phyloP scores from a whole-genome alignment of 2,329 filamentous ascomycete genomes.

The Colletotrichum eremochloae region DNA sequence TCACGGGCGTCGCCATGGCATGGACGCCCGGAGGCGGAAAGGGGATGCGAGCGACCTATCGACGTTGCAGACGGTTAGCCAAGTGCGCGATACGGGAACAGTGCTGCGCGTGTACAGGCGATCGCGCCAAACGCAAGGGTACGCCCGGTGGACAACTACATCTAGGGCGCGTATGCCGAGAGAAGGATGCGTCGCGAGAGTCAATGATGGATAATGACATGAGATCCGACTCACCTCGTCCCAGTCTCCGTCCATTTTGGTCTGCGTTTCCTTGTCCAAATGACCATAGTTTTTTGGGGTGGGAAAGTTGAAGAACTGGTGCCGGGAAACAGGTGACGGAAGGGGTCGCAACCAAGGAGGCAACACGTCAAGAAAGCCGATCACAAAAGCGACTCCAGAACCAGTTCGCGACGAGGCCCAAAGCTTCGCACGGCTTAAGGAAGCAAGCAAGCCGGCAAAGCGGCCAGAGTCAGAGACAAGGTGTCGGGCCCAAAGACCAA shows the following conservation, averaged over 20 bases:
- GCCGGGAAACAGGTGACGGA: constrained; percentile 17
- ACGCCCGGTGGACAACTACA: constrained; percentile 1
- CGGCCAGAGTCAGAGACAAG: constrained; percentile 23
- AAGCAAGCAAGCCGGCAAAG: constrained; percentile 9
- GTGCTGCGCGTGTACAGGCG: constrained; percentile 32
- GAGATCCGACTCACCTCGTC: constrained; percentile 67
- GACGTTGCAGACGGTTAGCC: constrained; percentile 30
- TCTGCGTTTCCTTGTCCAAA: constrained; percentile 54
- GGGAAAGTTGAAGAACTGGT: neutral
- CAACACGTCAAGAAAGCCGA: constrained; percentile 1
- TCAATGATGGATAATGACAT: constrained; percentile 20
- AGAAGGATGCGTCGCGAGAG: neutral
- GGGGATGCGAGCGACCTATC: constrained; percentile 82
- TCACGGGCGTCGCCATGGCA: constrained; percentile 77
- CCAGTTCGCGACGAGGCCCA: constrained; percentile 26
- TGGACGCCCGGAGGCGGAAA: constrained; percentile 83
- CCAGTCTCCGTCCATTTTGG: constrained; percentile 76
- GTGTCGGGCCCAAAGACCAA: constrained; percentile 29
- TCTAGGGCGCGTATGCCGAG: neutral
- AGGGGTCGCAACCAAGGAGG: constrained; percentile 5
- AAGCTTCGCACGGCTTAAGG: constrained; percentile 31
- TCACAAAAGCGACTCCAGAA: constrained; percentile 6
- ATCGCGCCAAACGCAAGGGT: constrained; percentile 42
- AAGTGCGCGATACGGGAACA: constrained; percentile 14
- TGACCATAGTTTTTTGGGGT: constrained; percentile 49